Evolutionary conservation across 169 alveolate genomes (phyloP), one percentile per base, ranked within the genome.

Genomic region (Eimeria necatrix): DNA sequence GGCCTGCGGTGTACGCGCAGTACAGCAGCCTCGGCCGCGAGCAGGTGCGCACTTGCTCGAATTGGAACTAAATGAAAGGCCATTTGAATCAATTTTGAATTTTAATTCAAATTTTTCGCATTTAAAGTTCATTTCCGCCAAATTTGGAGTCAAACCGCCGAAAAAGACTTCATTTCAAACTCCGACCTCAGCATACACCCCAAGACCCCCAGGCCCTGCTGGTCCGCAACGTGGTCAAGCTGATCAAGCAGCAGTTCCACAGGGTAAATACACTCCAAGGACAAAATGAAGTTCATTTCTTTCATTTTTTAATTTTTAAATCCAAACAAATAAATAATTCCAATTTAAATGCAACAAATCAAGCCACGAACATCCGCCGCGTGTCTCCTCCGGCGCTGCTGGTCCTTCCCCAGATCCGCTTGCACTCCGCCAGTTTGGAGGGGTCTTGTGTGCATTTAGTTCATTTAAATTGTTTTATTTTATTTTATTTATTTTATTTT

Each of bases 191-290:
- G 14, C 86, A 93, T 93, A 26, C 26, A 16, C 48, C 89, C 5
- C 8, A 4, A 4, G 86, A 78, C 52, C 48, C 22, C 51, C 90
- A 94, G 4, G 68, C 93, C 14, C 53, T 0, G 10, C 16, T 41
- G 14, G 64, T 86, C 10, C 70, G 64, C 1, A 84, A 49, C 20
- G 52, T 61, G 4, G 32, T 94, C 6, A 60, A 26, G 70, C 68
- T 94, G 48, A 32, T 94, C 49, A 94, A 73, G 71, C 96, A 94
- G 59, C 96, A 94, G 48, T 94, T 94, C 78, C 73, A 61, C 61
- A 83, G 68, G 90, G 96, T 94, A 32, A 48, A 53, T 16, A 24
- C 20, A 56, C 68, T 56, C 26, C 41, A n/a, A 56, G 2, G 10
- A 0, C 0, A 56, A 56, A 56, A 9, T 56, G 0, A 3, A 56